Percentiles rank a stretch among this genome's conserved stretches.
These are phyloP conservation scores for Myxozyma udenii DNA, from an alignment of 805 yeast species.

Conservation along the genomic window DNA sequence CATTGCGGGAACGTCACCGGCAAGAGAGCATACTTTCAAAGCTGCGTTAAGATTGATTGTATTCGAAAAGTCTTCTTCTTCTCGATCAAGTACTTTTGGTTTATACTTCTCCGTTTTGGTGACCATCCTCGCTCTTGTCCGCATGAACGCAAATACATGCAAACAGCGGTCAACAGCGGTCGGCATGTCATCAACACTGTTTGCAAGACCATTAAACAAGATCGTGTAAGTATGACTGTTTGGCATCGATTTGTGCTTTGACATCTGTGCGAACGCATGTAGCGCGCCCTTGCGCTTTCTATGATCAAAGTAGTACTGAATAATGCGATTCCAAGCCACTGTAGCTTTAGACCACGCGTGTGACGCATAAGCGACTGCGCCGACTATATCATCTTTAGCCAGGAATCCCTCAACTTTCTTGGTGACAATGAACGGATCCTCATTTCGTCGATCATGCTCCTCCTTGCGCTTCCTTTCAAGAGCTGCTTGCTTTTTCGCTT, in stretches of 20 bases:
- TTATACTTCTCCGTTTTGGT: too few relatives aligned
- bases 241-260: slow-evolving; percentile 13
- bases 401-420: not conserved
- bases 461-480: not conserved
- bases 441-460: not conserved
- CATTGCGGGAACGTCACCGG: slow-evolving; percentile 5
- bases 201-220: slow-evolving; percentile 20
- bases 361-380: slow-evolving; percentile 10
- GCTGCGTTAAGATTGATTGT: slow-evolving; percentile 21
- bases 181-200: slow-evolving; percentile 3
- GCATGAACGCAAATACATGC: slow-evolving; percentile 6
- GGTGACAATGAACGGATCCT: slow-evolving; percentile 9
- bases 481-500: not conserved
- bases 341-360: slow-evolving; percentile 6
- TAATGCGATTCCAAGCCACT: slow-evolving; percentile 25
- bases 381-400: not conserved
- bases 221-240: slow-evolving; percentile 17
- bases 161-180: slow-evolving; percentile 7
- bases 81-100: not conserved
- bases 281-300: slow-evolving; percentile 9
- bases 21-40: slow-evolving; percentile 12
- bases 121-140: too few relatives aligned
- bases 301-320: slow-evolving; percentile 5
- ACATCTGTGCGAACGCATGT: slow-evolving; percentile 15
- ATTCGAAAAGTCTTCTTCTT: not conserved